A percentile compares a stretch with the other conserved stretches of the same genome.
These are phyloP conservation scores for Mycena kentingensis DNA, from an alignment of 768 basidiomycete genomes.

Conservation along the genomic window DNA sequence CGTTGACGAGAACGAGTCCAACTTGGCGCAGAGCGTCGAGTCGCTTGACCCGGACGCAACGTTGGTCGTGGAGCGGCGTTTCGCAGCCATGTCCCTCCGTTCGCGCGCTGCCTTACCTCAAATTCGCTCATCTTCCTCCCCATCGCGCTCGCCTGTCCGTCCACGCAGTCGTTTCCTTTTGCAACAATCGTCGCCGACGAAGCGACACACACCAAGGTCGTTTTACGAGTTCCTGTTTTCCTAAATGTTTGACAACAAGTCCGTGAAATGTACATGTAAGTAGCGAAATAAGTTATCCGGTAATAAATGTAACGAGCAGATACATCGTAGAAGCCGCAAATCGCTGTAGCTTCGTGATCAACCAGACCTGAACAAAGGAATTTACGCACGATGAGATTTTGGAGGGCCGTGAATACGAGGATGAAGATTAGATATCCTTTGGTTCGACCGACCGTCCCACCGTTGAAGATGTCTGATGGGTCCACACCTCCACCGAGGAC, in stretches of 20 bases:
- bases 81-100: conserved; percentile 23
- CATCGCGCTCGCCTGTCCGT: conserved; percentile 54
- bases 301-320: conserved; percentile 19
- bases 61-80: conserved; percentile 26
- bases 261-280: too few species aligned
- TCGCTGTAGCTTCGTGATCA: conserved; percentile 11
- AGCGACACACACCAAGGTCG: conserved; percentile 19
- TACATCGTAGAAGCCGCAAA: conserved; percentile 18
- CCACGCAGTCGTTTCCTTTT: conserved; percentile 1
- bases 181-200: not conserved
- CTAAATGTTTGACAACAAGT: too few species aligned
- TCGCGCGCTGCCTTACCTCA: conserved; percentile 33
- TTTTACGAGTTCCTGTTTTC: conserved; percentile 51
- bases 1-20: conserved; percentile 28
- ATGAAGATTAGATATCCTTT: conserved; percentile 82
- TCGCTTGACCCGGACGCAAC: conserved; percentile 37
- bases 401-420: conserved; percentile 78
- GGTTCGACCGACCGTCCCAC: conserved; percentile 49
- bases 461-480: conserved; percentile 60
- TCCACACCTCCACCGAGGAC: conserved; percentile 66
- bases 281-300: conserved; percentile 15
- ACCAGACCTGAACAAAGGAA: not conserved
- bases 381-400: conserved; percentile 57
- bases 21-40: conserved; percentile 33
- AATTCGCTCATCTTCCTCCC: conserved; percentile 51